A percentile compares a stretch with the other conserved stretches of the same genome.
These are phyloP conservation scores for Vigna nakashimae DNA, from an alignment of 306 rosid genomes.

Conservation along the genomic window DNA sequence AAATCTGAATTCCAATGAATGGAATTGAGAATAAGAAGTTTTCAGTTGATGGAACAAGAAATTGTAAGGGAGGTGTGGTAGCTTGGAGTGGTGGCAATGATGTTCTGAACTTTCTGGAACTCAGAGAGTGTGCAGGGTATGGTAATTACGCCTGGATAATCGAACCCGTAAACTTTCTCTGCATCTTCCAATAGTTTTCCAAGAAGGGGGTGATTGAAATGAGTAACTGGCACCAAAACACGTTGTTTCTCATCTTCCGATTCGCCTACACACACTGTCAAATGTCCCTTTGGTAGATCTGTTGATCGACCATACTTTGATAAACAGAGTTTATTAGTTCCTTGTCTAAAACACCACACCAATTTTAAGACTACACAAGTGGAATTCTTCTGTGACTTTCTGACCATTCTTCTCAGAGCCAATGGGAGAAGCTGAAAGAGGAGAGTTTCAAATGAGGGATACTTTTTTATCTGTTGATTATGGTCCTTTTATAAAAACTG, in stretches of 20 bases:
- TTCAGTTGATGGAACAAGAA: background rate
- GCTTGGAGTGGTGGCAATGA: background rate
- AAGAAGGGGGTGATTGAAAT: slow-evolving; percentile 6
- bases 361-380: background rate
- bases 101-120: slow-evolving; percentile 21
- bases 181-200: slow-evolving; percentile 27
- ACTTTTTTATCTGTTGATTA: background rate
- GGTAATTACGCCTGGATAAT: slow-evolving; percentile 17
- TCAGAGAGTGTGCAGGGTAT: slow-evolving; percentile 18
- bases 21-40: background rate
- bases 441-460: background rate
- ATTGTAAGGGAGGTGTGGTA: background rate
- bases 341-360: slow-evolving; percentile 13
- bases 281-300: slow-evolving; percentile 22
- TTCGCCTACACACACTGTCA: slow-evolving; percentile 18
- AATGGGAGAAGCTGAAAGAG: too few species aligned
- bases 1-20: background rate
- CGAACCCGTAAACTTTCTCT: slow-evolving; percentile 11
- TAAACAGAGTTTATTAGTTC: background rate
- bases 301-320: background rate
- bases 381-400: background rate
- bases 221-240: slow-evolving; percentile 8
- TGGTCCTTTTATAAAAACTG: background rate
- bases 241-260: slow-evolving; percentile 20
- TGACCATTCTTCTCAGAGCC: background rate